Percentiles rank a stretch among this genome's conserved stretches.
These are phyloP conservation scores for Schwanniomyces pseudopolymorphus DNA, from an alignment of 805 yeast species.

Conservation along the genomic window DNA sequence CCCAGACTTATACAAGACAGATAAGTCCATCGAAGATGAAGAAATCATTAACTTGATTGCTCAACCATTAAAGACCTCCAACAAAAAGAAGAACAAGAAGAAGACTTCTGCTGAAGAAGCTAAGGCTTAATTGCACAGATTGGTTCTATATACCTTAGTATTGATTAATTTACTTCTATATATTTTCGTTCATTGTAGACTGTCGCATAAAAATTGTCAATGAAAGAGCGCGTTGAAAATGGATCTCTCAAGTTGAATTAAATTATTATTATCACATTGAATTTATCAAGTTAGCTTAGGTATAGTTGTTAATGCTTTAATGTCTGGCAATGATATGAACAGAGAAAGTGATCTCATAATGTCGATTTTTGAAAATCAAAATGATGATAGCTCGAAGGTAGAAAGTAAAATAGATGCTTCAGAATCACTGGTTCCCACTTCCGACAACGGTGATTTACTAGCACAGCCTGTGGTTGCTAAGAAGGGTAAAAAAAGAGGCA, in stretches of 20 bases:
- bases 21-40: conserved; percentile 55
- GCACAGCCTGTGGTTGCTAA: not conserved
- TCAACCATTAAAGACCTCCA: conserved; percentile 50
- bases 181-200: not conserved
- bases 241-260: too few species aligned
- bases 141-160: not conserved
- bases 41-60: conserved; percentile 46
- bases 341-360: not conserved
- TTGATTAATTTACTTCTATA: not conserved
- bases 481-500: not conserved
- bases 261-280: not conserved
- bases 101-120: conserved; percentile 21
- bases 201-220: not conserved
- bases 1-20: conserved; percentile 49
- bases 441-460: not conserved
- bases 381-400: not conserved
- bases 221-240: not conserved
- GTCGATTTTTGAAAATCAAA: not conserved
- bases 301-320: not conserved
- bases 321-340: not conserved
- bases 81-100: conserved; percentile 44
- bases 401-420: not conserved
- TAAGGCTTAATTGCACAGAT: not conserved
- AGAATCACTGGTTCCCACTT: not conserved
- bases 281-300: not conserved